These are phyloP conservation scores for Ascochyta rabiei DNA, from an alignment of 2,329 filamentous ascomycete species.

Conservation along the genomic window DNA sequence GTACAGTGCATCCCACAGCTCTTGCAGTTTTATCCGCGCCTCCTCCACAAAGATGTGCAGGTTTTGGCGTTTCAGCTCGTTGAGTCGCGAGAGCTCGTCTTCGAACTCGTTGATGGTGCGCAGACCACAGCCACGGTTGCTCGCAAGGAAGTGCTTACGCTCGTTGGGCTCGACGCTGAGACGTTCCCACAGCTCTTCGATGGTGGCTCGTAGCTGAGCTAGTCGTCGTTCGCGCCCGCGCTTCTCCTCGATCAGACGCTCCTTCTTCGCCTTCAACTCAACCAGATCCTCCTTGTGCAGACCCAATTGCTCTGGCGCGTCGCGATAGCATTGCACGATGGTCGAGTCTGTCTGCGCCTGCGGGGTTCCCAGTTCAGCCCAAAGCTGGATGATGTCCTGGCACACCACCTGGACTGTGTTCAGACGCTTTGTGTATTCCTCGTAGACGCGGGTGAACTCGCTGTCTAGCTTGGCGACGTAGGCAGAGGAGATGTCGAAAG, in stretches of 20 bases:
- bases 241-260: conserved; percentile 89
- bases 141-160: conserved; percentile 81
- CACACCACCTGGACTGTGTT: conserved; percentile 74
- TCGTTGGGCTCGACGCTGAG: conserved; percentile 83
- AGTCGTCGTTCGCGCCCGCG: conserved; percentile 78
- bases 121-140: conserved; percentile 88
- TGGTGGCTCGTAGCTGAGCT: conserved; percentile 74
- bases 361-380: conserved; percentile 93
- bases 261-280: conserved; percentile 73
- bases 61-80: conserved; percentile 94
- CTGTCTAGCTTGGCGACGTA: conserved; percentile 87
- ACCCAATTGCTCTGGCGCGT: conserved; percentile 91
- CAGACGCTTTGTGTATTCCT: conserved; percentile 89
- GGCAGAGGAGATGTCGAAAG: conserved; percentile 87
- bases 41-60: conserved; percentile 96
- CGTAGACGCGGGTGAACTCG: conserved; percentile 93
- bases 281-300: conserved; percentile 85
- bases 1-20: conserved; percentile 92
- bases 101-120: conserved; percentile 95
- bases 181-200: conserved; percentile 90
- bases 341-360: conserved; percentile 87
- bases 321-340: conserved; percentile 88
- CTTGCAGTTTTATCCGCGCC: conserved; percentile 85
- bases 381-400: conserved; percentile 89
- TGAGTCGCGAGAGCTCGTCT: conserved; percentile 82